Conservation (phyloP, 2,329 filamentous ascomycete genomes). For the Ascomycota sp. region DNA sequence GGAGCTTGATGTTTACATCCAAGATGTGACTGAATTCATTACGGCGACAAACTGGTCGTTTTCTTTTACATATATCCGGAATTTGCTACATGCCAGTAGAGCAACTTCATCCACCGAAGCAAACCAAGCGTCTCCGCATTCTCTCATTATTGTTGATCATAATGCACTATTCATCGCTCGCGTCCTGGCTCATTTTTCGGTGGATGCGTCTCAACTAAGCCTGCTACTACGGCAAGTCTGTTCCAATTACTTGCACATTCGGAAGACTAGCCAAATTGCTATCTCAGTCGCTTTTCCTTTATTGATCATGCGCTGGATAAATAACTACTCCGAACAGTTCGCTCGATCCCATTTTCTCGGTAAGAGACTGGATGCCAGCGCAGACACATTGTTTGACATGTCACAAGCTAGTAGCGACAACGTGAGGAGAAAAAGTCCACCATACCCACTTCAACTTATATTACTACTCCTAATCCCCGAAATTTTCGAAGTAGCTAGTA, state of each 20-base stretch:
- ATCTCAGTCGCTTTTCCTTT: conserved; percentile 39
- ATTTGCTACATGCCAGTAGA: conserved; percentile 27
- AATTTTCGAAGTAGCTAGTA: conserved; percentile 47
- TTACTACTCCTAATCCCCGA: conserved; percentile 43
- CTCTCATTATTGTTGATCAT: conserved; percentile 26
- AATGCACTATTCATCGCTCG: conserved; percentile 30
- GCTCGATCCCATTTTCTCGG: conserved; percentile 37
- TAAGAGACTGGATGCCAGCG: conserved; percentile 38
- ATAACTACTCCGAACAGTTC: conserved; percentile 41
- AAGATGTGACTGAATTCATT: conserved; percentile 37
- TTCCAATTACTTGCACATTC: conserved; percentile 43
- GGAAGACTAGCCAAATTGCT: conserved; percentile 39
- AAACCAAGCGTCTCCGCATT: conserved; percentile 13
- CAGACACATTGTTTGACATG: conserved; percentile 49
- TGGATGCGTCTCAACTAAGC: conserved; percentile 37
- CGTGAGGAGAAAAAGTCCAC: conserved; percentile 27
- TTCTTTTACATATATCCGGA: conserved; percentile 35
- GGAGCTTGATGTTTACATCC: conserved; percentile 31
- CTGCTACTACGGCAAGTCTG: conserved; percentile 42
- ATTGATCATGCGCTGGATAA: conserved; percentile 42
- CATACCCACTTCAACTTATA: conserved; percentile 40
- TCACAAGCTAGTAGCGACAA: conserved; percentile 37
- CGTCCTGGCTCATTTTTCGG: conserved; percentile 40
- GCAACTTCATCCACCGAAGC: conserved; percentile 18
- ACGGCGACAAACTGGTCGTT: conserved; percentile 40